Conservation (phyloP, 2,329 filamentous ascomycete species). For the Trichoderma semiorbis region DNA sequence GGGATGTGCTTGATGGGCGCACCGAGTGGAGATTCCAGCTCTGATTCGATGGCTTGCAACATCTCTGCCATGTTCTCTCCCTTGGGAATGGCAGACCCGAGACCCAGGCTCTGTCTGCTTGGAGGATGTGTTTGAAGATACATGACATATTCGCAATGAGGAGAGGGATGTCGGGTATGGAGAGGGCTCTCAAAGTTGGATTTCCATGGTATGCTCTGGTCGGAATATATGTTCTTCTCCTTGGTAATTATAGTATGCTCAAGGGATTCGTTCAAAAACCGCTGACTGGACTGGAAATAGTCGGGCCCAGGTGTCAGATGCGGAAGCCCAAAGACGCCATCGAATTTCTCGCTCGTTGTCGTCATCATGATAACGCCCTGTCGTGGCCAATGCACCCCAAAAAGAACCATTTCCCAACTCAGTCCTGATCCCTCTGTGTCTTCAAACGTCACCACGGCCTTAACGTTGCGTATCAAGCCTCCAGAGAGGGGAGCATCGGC, state of each 20-base stretch:
- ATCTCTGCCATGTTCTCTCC: constrained; percentile 36
- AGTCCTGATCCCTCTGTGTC: constrained; percentile 64
- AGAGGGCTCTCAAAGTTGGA: constrained; percentile 61
- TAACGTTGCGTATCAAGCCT: constrained; percentile 63
- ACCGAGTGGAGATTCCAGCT: constrained; percentile 59
- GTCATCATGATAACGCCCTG: constrained; percentile 76
- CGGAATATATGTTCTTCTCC: constrained; percentile 50
- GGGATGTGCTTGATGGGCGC: constrained; percentile 55
- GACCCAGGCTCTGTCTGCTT: constrained; percentile 35
- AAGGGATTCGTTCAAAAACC: constrained; percentile 70
- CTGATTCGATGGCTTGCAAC: constrained; percentile 56
- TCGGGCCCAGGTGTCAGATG: constrained; percentile 66
- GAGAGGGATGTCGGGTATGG: constrained; percentile 56
- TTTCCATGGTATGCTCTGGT: constrained; percentile 71
- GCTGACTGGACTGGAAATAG: constrained; percentile 56
- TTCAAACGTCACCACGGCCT: constrained; percentile 67
- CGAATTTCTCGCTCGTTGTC: constrained; percentile 90
- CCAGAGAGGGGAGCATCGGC: constrained; percentile 39
- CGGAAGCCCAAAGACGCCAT: constrained; percentile 85
- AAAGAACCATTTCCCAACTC: constrained; percentile 74
- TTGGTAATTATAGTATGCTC: constrained; percentile 64
- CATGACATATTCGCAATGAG: constrained; percentile 84
- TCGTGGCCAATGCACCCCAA: constrained; percentile 83
- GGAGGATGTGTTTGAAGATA: constrained; percentile 74
- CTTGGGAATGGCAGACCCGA: constrained; percentile 31